These are phyloP conservation scores for Protoeuglena noctilucae DNA, from an alignment of 139 green algal species.

Conservation along the genomic window DNA sequence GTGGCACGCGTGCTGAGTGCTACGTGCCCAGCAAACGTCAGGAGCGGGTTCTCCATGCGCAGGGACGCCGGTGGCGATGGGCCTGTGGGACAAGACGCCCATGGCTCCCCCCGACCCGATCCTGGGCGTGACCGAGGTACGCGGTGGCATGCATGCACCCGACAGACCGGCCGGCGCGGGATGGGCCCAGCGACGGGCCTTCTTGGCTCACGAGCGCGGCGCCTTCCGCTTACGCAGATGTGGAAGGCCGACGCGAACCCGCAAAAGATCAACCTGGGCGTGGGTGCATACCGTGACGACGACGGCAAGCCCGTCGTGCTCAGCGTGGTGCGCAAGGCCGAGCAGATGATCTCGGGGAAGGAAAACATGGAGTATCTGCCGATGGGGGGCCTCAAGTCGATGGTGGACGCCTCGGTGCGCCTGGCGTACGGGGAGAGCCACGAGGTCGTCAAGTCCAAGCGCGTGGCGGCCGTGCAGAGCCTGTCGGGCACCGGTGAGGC, in stretches of 20 bases:
- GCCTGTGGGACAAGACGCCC: slow-evolving; percentile 24
- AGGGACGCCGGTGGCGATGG: neutral
- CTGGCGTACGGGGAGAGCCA: slow-evolving; percentile 62
- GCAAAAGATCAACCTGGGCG: slow-evolving; percentile 80
- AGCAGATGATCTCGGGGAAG: slow-evolving; percentile 40
- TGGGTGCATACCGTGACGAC: slow-evolving; percentile 72
- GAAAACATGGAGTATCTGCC: slow-evolving; percentile 79
- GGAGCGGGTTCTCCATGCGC: no score
- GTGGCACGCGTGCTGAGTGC: no score
- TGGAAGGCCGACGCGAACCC: slow-evolving; percentile 37
- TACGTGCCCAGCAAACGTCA: no score
- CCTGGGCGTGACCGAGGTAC: slow-evolving; percentile 48
- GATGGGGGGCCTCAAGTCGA: slow-evolving; percentile 57
- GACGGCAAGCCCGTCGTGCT: slow-evolving; percentile 70
- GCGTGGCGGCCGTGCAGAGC: slow-evolving; percentile 59
- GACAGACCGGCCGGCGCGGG: no score
- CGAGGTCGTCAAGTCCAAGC: slow-evolving; percentile 13
- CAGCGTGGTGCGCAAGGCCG: slow-evolving; percentile 60
- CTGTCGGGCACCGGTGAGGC: slow-evolving; percentile 44
- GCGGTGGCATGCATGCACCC: no score
- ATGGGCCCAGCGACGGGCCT: no score
- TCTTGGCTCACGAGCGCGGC: no score
- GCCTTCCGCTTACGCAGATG: no score
- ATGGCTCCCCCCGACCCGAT: slow-evolving; percentile 41
- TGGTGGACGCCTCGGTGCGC: slow-evolving; percentile 50